These are phyloP conservation scores for Malbranchea zuffiana DNA, from an alignment of 2,329 filamentous ascomycete genomes.

Conservation along the genomic window DNA sequence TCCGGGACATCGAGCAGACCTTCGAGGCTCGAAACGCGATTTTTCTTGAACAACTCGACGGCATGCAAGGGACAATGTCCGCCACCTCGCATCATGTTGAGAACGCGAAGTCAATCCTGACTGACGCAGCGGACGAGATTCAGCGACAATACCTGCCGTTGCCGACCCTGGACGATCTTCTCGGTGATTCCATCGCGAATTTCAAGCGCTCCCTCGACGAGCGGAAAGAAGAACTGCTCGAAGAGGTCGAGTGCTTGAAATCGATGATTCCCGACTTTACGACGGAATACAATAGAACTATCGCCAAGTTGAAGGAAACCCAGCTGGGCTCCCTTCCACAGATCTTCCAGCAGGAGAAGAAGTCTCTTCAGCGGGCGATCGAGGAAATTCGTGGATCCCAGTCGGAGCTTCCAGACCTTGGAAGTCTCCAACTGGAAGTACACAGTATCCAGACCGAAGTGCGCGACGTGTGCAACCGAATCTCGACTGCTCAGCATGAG, in stretches of 20 bases:
- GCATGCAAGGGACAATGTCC: background rate
- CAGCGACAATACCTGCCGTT: slow-evolving; percentile 3
- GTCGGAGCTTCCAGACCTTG: background rate
- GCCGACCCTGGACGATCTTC: slow-evolving; percentile 1
- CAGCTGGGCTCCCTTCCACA: background rate
- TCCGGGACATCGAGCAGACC: background rate
- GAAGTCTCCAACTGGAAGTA: background rate
- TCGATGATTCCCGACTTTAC: slow-evolving; percentile 4
- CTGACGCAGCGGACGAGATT: background rate
- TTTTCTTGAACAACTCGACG: background rate
- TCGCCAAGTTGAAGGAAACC: background rate
- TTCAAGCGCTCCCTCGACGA: background rate
- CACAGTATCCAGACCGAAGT: background rate
- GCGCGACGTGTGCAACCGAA: background rate
- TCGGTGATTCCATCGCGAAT: background rate
- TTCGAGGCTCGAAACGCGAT: background rate
- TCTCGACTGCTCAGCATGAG: background rate
- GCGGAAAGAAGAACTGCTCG: background rate
- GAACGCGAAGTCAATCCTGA: slow-evolving; percentile 1
- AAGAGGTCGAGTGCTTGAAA: slow-evolving; percentile 1
- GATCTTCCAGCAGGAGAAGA: slow-evolving; percentile 3
- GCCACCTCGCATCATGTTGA: slow-evolving; percentile 1
- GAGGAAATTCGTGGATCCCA: background rate
- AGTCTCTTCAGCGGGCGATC: background rate
- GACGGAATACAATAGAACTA: background rate